Percentiles rank a stretch among this genome's conserved stretches.
These are phyloP conservation scores for Aspergillus baeticus DNA, from an alignment of 495 filamentous ascomycete genomes.

Conservation along the genomic window DNA sequence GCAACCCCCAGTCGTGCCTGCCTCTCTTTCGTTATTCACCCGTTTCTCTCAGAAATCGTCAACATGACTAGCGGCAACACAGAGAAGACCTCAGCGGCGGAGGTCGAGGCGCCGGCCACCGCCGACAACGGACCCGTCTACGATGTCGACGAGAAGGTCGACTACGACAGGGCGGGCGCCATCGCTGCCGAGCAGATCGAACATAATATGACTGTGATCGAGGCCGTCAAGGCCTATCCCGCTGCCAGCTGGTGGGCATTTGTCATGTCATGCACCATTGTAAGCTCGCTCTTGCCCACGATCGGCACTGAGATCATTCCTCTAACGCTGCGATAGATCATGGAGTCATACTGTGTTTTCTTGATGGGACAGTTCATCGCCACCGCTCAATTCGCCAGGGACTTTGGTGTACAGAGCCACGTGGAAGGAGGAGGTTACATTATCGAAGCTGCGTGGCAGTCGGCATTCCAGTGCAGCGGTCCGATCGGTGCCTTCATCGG, in stretches of 20 bases:
- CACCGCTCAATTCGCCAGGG: slow-evolving; percentile 32
- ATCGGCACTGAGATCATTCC: slow-evolving; percentile 11
- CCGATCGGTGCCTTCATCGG: slow-evolving; percentile 64
- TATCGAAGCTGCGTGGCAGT: slow-evolving; percentile 38
- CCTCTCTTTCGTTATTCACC: slow-evolving; percentile 25
- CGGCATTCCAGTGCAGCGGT: slow-evolving; percentile 34
- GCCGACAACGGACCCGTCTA: slow-evolving; percentile 33
- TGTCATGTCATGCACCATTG: slow-evolving; percentile 43
- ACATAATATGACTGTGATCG: slow-evolving; percentile 29
- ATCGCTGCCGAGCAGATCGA: slow-evolving; percentile 33
- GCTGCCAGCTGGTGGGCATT: slow-evolving; percentile 49
- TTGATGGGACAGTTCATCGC: slow-evolving; percentile 46
- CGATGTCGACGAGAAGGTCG: slow-evolving; percentile 44
- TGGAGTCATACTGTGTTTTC: slow-evolving; percentile 45
- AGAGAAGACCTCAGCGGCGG: slow-evolving; percentile 32
- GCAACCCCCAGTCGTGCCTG: slow-evolving; percentile 28
- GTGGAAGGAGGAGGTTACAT: slow-evolving; percentile 16
- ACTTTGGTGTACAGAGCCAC: slow-evolving; percentile 33
- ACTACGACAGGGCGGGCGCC: slow-evolving; percentile 44
- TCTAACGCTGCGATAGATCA: slow-evolving; percentile 36
- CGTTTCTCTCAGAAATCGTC: slow-evolving; percentile 28
- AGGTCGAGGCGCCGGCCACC: slow-evolving; percentile 39
- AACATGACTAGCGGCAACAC: slow-evolving; percentile 41
- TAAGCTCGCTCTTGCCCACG: slow-evolving; percentile 24
- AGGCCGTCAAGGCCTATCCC: slow-evolving; percentile 41